Base-by-base conservation (phyloP, 805 yeast genomes). In the Sporopachydermia quercuum region DNA sequence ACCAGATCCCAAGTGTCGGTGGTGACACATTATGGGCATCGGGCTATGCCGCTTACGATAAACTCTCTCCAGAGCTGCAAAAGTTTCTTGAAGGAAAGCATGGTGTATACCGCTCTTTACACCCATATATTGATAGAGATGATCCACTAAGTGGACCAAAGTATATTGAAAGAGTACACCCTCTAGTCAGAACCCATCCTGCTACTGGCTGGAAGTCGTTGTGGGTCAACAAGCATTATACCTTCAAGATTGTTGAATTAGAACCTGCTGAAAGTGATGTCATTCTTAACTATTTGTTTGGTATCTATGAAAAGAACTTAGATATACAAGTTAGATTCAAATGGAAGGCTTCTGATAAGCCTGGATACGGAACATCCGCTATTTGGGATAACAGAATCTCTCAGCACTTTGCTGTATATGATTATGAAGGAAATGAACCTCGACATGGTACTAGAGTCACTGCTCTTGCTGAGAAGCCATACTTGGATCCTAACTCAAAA, bases 181-280 rank as follows among this genome's bases (percentile, higher is more conserved):
- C 80, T 2, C 46, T 76, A 16, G 66, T 76, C 27, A 66, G 80
- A 58, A 71, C 78, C 33, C 76, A 76, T 47, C 81, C 82, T 5
- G 76, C 68, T 11, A 74, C 80, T 18, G 78, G 78, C 35, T 65
- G 74, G 71, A 76, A 75, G 54, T 58, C 75, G 1, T 56, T 75
- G 45, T 74, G 59, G 43, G 71, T 73, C 36, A 72, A 73, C 55
- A 62, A 73, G 38, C 57, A 62, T 15, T 63, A 63, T 64, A 72
- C 76, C 11, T 58, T 51, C 35, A 61, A 70, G 43, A 73, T 74
- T 42, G 64, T 66, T 5, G 79, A 76, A 0, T 60, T 74, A 40
- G 65, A 67, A 40, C 64, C 66, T 16, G 69, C 57, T 38, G 79
- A 74, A 55, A 61, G 70, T 5, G 65, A 64, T 33, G 51, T 67